Conservation (phyloP, 179 eudicot genomes). For the Silene vulgaris region DNA sequence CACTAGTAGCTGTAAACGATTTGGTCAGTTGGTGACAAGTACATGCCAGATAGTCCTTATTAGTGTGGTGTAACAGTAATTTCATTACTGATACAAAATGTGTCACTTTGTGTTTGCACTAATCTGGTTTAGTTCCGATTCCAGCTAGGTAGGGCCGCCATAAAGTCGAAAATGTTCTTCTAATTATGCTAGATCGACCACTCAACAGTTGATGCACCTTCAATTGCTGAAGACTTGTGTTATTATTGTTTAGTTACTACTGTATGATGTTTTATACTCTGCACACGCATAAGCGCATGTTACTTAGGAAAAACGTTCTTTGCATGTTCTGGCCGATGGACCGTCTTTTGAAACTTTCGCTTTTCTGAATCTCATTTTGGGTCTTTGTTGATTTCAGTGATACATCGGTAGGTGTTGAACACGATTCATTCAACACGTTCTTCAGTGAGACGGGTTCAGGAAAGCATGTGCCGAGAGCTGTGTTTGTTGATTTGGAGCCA, state of each 20-base stretch:
- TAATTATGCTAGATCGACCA: too few species aligned
- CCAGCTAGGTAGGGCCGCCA: too few species aligned
- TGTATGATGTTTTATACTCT: too few species aligned
- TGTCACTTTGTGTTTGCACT: too few species aligned
- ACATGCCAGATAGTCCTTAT: neutral
- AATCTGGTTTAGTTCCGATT: too few species aligned
- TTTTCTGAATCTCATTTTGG: neutral
- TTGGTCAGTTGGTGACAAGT: too few species aligned
- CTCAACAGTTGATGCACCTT: too few species aligned
- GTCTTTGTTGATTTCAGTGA: constrained; percentile 42
- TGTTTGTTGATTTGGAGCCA: constrained; percentile 73
- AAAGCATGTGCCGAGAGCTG: constrained; percentile 79
- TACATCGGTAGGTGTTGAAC: constrained; percentile 47
- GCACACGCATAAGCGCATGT: too few species aligned
- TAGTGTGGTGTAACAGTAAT: neutral
- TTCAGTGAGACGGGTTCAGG: constrained; percentile 72
- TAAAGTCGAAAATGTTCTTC: too few species aligned
- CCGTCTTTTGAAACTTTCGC: neutral
- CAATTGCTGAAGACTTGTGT: too few species aligned
- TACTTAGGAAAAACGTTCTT: neutral
- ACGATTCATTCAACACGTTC: constrained; percentile 76
- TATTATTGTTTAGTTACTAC: too few species aligned
- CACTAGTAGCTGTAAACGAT: neutral
- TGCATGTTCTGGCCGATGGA: neutral
- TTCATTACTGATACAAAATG: neutral